Evolutionary conservation across 805 yeast species (phyloP), one percentile per base, ranked within the genome.

Genomic region (Barnettozyma botsteinii): DNA sequence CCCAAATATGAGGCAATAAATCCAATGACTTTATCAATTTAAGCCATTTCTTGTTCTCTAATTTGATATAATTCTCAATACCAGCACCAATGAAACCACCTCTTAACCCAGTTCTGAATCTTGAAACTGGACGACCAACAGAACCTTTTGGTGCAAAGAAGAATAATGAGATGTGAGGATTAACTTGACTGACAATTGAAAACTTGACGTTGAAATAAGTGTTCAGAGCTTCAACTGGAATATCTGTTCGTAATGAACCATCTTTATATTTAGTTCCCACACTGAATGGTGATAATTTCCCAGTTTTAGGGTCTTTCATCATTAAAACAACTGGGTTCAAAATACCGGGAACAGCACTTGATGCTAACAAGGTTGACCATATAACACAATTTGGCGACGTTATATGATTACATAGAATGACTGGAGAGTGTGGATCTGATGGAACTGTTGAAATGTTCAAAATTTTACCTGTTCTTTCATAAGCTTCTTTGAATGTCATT

Each of bases 311-410:
- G 13, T 66, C 65, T 51, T 79, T 79, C 77, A 76, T 80, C 88
- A 84, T 81, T 40, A 84, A 61, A 13, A 81, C 87, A 17, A 84
- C 89, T 0, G 94, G 94, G 46, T 81, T 80, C 41, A 84, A 61
- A 12, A 84, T 80, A 0, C 93, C 93, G 0, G 94, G 94, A 7
- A 85, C 93, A 0, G 93, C 93, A 5, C 86, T 75, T 4, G 87
- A 79, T 0, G 93, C 93, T 30, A 84, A 61, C 42, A 84, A 61
- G 0, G 88, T 66, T 3, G 85, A 77, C 93, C 93, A 84, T n/a
- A 85, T 79, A 13, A 83, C 77, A 57, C 91, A 82, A 55, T 81
- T 72, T 10, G 93, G 93, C 13, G 89, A 75, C 0, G 93, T 84
- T 43, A 82, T 72, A 51, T 79, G 76, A 51, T 84, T 84, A 56